Base-by-base conservation (phyloP, 2,329 filamentous ascomycete genomes). In the Purpureocillium lavendulum region DNA sequence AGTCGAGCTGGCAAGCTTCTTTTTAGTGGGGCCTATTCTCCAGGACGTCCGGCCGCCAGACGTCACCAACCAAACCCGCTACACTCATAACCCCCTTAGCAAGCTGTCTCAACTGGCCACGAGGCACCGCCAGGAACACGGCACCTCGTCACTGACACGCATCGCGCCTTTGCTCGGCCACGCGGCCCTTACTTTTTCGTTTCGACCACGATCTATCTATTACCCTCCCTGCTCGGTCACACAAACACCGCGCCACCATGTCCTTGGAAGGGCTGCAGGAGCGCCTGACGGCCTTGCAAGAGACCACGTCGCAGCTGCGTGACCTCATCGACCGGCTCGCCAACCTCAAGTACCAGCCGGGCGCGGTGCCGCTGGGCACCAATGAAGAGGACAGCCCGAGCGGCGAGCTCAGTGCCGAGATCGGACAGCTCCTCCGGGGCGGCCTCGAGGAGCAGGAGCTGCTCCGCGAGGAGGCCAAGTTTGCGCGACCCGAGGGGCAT, bases 401-500 rank as follows among this genome's bases (percentile, higher is more conserved):
- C 40, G 60, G 81, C 15, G 88, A 95, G 62, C 74, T 96, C 28
- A 77, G 79, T 47, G 71, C 77, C 16, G 88, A 96, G 58, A 94
- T 96, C 46, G 80, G 83, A 49, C 80, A 86, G 53, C 75, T 75
- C 14, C 63, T 96, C 44, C 82, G 86, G 50, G 81, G 85, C 41
- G 77, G 84, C 36, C 82, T 94, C 51, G 87, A 94, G 46, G 87
- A 94, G 43, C 75, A 92, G 47, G 89, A 94, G 59, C 62, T 92
- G 14, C 57, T 96, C 28, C 70, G 70, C 35, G 87, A 92, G 56
- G 88, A 95, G 53, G 72, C 87, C 21, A 75, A 84, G 45, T 87
- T 87, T 51, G 62, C 88, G 18, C 69, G 75, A 29, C 56, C 49
- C 2, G 59, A 69, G 3, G 68, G 68, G 3, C 72, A 73, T 42